Base-by-base conservation (phyloP, 495 filamentous ascomycete species). In the Aspergillus sclerotioniger region DNA sequence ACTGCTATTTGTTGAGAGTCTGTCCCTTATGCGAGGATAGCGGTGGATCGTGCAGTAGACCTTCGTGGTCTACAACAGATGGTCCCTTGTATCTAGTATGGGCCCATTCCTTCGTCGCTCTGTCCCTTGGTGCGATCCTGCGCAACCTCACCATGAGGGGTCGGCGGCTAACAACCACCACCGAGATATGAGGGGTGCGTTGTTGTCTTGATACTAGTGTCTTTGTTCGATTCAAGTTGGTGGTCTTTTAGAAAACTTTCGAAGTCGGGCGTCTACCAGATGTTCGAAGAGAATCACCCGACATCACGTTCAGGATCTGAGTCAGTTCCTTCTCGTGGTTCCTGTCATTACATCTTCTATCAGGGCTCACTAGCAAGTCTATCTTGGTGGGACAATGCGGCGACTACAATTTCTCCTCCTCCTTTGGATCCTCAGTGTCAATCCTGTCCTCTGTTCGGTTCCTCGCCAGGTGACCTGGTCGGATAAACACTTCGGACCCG, bases 401-500 rank as follows among this genome's bases (percentile, higher is more conserved):
- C 37, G 9, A 13, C 37, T n/a, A n/a, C 37, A 41, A 15, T n/a
- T 4, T 15, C 8, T n/a, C 6, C 37, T 41, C 33, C 13, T 13
- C 12, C 37, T 41, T n/a, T 41, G 37, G 37, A 41, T 41, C 37
- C 13, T 41, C 37, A 2, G 6, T 13, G 0, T 41, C 13, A n/a
- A 41, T n/a, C 13, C 10, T 0, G 37, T n/a, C 6, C 37, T 13
- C 37, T 41, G 37, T n/a, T 41, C 37, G 12, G 37, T 1, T 6
- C 37, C 37, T 2, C 37, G 37, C 15, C 37, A 41, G 13, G 8
- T 49, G 20, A 32, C 53, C 15, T 66, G 55, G 57, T 41, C 57
- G 6, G 43, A 17, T 20, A 31, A 46, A 32, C 15, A 33, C 1
- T 57, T 50, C n/a, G 45, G 54, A n/a, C 54, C 45, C 15, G 54